Base-by-base conservation (phyloP, 1,139 yeast species). In the Saccharomyces hybrid region DNA sequence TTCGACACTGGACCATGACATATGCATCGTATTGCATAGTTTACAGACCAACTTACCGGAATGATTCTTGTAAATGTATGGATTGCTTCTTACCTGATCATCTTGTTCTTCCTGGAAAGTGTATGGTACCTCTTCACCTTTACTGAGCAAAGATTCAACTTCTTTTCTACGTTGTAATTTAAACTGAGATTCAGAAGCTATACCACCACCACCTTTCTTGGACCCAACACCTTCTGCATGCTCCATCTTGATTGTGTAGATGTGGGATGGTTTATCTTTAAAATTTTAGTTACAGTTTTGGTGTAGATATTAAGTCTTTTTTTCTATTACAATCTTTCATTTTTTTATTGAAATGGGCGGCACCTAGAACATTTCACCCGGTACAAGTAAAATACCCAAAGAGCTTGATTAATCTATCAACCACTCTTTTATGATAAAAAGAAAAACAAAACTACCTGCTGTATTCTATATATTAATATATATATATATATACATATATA, bases 21-120 rank as follows among this genome's bases (percentile, higher is more conserved):
- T 83, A 84, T 38, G 86, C 64, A 69, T 80, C 1, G 88, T 84
- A 51, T 81, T 73, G 64, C 89, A 84, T 47, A 83, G 70, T 57
- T 77, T 77, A 64, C 89, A 84, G 61, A 83, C 88, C n/a, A 82
- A 68, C 53, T 81, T 70, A 20, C 88, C 88, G 25, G 82, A 70
- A 63, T 81, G 84, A 64, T 82, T 83, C 58, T 78, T 75, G 66
- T 81, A 81, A 8, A 83, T 85, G 67, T 84, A 83, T 0, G 89
- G 89, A 63, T 83, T 86, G 53, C 75, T 74, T 52, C 63, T 58
- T 6, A 57, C 59, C 32, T 54, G 57, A 1, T 44, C 48, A 2
- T 44, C 57, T 4, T 49, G 51, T 23, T 78, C 82, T 8, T 81
- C 70, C 62, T 82, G 81, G 27, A 82, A 74, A 6, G 82, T 80